Percentiles rank a stretch among this genome's conserved stretches.
Conservation (phyloP, 2,329 filamentous ascomycete genomes). For the Nemania diffusa region DNA sequence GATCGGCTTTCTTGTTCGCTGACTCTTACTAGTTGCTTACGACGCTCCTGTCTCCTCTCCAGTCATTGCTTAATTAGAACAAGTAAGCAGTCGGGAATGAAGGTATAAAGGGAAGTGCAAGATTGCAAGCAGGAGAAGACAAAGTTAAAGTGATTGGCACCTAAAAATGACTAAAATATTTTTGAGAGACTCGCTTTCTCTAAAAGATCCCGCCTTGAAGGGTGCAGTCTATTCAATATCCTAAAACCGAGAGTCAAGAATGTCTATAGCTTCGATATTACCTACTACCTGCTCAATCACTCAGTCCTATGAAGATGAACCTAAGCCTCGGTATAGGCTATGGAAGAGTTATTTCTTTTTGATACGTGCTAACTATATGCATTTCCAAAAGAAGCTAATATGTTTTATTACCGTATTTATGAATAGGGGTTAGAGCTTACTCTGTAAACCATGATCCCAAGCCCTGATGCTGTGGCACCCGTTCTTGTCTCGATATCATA, state of each 20-base stretch:
- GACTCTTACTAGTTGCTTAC: constrained; percentile 24
- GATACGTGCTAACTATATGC: no score
- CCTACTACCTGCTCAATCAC: no score
- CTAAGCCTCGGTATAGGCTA: no score
- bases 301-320: no score
- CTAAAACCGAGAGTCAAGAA: not conserved
- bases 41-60: constrained; percentile 24
- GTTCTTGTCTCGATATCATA: not conserved
- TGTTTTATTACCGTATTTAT: no score
- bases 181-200: not conserved
- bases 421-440: no score
- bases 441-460: no score
- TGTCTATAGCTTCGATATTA: not conserved
- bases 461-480: no score
- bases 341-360: no score
- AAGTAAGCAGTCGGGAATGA: no score
- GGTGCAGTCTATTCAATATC: no score
- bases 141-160: not conserved
- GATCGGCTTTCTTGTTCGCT: not conserved
- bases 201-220: not conserved
- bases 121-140: not conserved
- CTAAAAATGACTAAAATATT: not conserved
- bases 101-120: not conserved
- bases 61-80: constrained; percentile 20
- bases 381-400: no score